Percentiles rank a stretch among this genome's conserved stretches.
Evolutionary conservation across 352 stramenopile genomes (phyloP).

Genomic region (Globisporangium splendens): DNA sequence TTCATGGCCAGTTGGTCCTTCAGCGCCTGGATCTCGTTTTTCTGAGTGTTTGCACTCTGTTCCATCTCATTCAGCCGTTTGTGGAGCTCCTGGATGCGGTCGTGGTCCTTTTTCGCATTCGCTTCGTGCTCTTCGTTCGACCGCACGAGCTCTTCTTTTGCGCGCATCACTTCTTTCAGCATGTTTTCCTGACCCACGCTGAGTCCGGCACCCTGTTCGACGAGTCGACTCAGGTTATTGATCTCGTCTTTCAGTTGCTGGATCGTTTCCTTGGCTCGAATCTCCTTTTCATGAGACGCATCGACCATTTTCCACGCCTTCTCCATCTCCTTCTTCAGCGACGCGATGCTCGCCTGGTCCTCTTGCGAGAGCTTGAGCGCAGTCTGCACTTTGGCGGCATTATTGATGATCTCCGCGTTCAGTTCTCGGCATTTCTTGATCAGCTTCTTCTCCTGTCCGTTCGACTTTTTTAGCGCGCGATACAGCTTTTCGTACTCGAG

Average conservation of each 20-base stretch:
- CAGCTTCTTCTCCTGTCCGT: conserved; percentile 94
- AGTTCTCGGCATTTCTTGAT: conserved; percentile 95
- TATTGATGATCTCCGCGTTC: conserved; percentile 96
- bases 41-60: conserved; percentile 39
- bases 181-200: conserved; percentile 92
- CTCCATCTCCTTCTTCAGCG: conserved; percentile 96
- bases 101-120: conserved; percentile 79
- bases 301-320: conserved; percentile 95
- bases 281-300: conserved; percentile 92
- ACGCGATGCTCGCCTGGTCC: conserved; percentile 90
- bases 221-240: conserved; percentile 91
- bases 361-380: conserved; percentile 94
- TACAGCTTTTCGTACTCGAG: conserved; percentile 96
- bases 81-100: conserved; percentile 79
- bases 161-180: conserved; percentile 88
- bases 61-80: conserved; percentile 67
- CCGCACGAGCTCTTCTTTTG: conserved; percentile 86
- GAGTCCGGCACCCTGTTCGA: conserved; percentile 92
- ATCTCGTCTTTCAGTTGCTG: conserved; percentile 95
- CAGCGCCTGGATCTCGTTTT: conserved; percentile 77
- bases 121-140: conserved; percentile 83
- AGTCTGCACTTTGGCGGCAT: conserved; percentile 94
- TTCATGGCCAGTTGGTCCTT: conserved; percentile 87
- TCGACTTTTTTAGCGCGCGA: conserved; percentile 91
- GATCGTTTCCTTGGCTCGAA: conserved; percentile 93